A percentile compares a stretch with the other conserved stretches of the same genome.
Evolutionary conservation across 805 yeast genomes (phyloP).

Genomic region (Komagataella pseudopastoris): DNA sequence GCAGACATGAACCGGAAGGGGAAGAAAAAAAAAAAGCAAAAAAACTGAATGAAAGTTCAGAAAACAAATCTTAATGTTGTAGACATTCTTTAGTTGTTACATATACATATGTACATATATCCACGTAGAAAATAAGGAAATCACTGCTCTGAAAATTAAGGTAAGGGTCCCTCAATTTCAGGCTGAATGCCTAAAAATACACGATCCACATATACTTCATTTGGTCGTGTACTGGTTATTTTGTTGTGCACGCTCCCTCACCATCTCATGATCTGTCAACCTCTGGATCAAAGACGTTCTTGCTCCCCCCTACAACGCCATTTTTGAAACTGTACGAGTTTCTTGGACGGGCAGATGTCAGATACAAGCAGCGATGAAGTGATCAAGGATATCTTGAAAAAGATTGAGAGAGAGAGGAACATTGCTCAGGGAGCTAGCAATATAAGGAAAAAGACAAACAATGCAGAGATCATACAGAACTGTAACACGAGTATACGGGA

Average conservation of each 20-base stretch:
- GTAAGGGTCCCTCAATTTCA: background rate
- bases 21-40: background rate
- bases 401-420: conserved; percentile 80
- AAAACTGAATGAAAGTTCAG: background rate
- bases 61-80: background rate
- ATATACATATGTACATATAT: no score
- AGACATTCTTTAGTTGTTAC: background rate
- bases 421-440: conserved; percentile 81
- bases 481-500: conserved; percentile 87
- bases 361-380: background rate
- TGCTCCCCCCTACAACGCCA: background rate
- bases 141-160: background rate
- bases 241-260: background rate
- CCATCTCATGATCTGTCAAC: background rate
- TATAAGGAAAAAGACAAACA: conserved; percentile 65
- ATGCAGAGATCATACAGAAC: conserved; percentile 74
- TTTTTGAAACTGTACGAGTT: background rate
- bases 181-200: background rate
- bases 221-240: background rate
- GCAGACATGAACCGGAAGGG: background rate
- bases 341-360: background rate
- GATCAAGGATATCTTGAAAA: conserved; percentile 53
- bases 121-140: background rate
- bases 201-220: background rate
- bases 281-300: background rate